These are phyloP conservation scores for Cytauxzoon felis DNA, from an alignment of 169 alveolate species.

Conservation along the genomic window DNA sequence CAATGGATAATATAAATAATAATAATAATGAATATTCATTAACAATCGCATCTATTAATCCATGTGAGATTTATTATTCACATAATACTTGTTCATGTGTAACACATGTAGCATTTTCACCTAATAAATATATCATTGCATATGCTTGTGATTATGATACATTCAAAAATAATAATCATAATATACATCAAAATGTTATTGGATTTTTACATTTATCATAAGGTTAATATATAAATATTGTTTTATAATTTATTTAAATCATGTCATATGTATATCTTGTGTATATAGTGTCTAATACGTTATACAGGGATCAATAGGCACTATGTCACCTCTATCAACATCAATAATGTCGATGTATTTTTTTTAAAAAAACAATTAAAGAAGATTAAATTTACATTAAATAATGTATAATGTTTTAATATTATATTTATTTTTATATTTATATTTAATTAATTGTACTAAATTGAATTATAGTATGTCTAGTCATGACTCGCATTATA, in stretches of 20 bases:
- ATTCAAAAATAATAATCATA: conserved; percentile 27
- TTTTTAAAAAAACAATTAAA: too few species aligned
- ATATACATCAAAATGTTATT: conserved; percentile 4
- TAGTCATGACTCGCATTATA: too few species aligned
- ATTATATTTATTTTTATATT: too few species aligned
- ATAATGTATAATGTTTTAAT: too few species aligned
- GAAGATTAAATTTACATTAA: too few species aligned
- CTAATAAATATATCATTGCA: conserved; percentile 31
- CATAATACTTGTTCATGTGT: conserved; percentile 43
- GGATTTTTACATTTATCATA: conserved; percentile 22
- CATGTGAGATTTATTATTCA: conserved; percentile 51
- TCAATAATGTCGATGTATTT: too few species aligned
- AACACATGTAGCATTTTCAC: conserved; percentile 47
- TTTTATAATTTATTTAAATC: not conserved
- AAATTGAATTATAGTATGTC: too few species aligned
- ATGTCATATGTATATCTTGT: too few species aligned
- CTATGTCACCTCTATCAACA: too few species aligned
- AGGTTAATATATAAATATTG: not conserved
- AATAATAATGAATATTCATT: conserved; percentile 27
- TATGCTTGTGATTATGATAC: conserved; percentile 58
- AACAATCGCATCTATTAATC: conserved; percentile 59
- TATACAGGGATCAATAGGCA: too few species aligned
- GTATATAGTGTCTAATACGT: too few species aligned
- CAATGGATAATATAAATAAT: not conserved
- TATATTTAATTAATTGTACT: too few species aligned